phyloP scores from a whole-genome alignment of 768 basidiomycete species.

The Lactifluus rugatus region DNA sequence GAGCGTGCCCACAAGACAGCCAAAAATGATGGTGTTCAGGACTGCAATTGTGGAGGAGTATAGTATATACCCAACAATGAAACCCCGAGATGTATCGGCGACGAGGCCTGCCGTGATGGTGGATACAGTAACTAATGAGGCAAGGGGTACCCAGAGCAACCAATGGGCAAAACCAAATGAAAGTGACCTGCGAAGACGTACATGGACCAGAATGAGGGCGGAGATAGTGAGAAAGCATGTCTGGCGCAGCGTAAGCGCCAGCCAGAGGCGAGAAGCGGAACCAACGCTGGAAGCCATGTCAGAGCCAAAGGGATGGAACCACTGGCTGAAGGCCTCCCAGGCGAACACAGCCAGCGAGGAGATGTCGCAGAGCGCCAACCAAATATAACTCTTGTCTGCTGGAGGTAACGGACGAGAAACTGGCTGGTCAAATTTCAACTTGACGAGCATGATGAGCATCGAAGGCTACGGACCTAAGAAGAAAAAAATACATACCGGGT shows the following conservation, averaged over 20 bases:
- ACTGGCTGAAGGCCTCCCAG: conserved; percentile 55
- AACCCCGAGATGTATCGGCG: conserved; percentile 40
- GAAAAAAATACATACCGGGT: conserved; percentile 43
- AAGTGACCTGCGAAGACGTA: conserved; percentile 60
- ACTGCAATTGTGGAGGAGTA: conserved; percentile 47
- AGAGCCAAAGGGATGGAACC: conserved; percentile 31
- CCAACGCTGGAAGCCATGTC: conserved; percentile 35
- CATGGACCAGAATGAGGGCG: conserved; percentile 53
- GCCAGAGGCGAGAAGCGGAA: conserved; percentile 57
- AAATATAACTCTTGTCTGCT: conserved; percentile 62
- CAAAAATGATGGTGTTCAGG: conserved; percentile 44
- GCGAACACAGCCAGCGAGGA: conserved; percentile 51
- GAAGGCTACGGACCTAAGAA: neutral
- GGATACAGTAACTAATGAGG: conserved; percentile 44
- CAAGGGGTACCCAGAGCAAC: conserved; percentile 62
- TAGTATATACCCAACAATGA: conserved; percentile 52
- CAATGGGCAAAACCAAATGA: conserved; percentile 62
- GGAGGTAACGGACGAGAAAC: conserved; percentile 56
- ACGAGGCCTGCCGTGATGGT: conserved; percentile 51
- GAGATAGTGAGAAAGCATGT: conserved; percentile 56
- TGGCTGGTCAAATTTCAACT: conserved; percentile 72
- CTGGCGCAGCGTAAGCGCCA: conserved; percentile 55
- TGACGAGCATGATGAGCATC: neutral
- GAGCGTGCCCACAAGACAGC: conserved; percentile 52
- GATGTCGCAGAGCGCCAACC: conserved; percentile 61